Base-by-base conservation (phyloP, 371 early-diverging fungal genomes). In the Mucor saturninus region DNA sequence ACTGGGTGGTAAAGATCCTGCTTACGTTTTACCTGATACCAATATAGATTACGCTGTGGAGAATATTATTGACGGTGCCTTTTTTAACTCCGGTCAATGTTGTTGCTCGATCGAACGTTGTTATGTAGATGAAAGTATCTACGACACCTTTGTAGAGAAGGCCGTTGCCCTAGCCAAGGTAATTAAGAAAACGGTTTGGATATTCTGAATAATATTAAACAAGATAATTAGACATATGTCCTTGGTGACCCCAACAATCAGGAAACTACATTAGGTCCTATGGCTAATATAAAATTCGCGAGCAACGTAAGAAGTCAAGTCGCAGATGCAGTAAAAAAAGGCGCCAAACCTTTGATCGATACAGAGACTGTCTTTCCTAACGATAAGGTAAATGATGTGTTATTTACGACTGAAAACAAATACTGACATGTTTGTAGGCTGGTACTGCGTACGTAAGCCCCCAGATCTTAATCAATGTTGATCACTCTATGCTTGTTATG, bases 1-100 rank as follows among this genome's bases (percentile, higher is more conserved):
- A 59, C 80, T 95, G 5, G 95, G 95, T 14, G 95, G 95, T 11
- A 93, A 93, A 66, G 93, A 92, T 69, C 91, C 95, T 9, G 93
- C 93, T 7, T 93, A 92, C 68, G 93, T 95, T 5, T 81, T 91
- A 10, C 72, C 80, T 6, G 95, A 95, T 72, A 85, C 86, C 9
- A 85, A 95, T 67, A 49, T 92, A 40, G 81, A 80, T 52, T 85
- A 84, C 59, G 89, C 93, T 1, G 89, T 79, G 10, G 91, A 90
- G 66, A 88, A 89, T 48, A 75, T 93, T 9, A 85, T 93, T 28
- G 93, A 93, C 65, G 95, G 93, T 6, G 90, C 90, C 7, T 88
- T 91, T 71, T 93, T 91, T 69, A 95, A 95, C 72, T 84, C 87
- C 52, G 95, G 95, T 3, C 94, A 95, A 71, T 84, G 85, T 65